A percentile compares a stretch with the other conserved stretches of the same genome.
These are phyloP conservation scores for Carallia brachiata DNA, from an alignment of 345 rosid genomes.

Conservation along the genomic window DNA sequence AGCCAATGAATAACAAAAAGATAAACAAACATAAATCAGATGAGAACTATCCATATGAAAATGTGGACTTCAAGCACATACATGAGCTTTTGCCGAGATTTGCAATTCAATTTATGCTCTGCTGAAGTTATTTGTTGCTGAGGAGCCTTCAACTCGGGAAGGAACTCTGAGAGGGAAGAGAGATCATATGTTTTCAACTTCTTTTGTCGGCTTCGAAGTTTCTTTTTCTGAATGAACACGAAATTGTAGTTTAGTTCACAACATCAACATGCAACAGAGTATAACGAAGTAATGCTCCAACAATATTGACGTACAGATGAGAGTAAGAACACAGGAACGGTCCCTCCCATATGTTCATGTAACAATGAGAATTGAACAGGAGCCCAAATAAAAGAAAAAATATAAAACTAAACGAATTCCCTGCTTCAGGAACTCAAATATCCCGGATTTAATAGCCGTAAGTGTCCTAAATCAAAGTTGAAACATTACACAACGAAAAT, in stretches of 20 bases:
- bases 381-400: too few species aligned
- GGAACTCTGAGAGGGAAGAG: slow-evolving; percentile 66
- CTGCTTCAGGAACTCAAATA: too few species aligned
- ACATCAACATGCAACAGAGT: not conserved
- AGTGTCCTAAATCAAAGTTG: too few species aligned
- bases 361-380: too few species aligned
- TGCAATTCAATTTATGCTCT: slow-evolving; percentile 65
- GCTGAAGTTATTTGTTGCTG: slow-evolving; percentile 34
- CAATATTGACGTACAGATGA: too few species aligned
- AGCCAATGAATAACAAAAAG: not conserved
- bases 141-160: slow-evolving; percentile 57
- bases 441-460: too few species aligned
- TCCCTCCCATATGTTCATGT: too few species aligned
- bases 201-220: slow-evolving; percentile 52
- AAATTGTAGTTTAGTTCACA: not conserved
- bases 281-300: not conserved
- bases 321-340: too few species aligned
- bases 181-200: slow-evolving; percentile 74
- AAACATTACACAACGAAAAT: too few species aligned
- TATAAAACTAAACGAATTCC: too few species aligned
- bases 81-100: slow-evolving; percentile 64
- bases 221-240: slow-evolving; percentile 45
- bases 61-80: slow-evolving; percentile 22
- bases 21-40: not conserved
- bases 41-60: not conserved